Percentiles rank a stretch among this genome's conserved stretches.
These are phyloP conservation scores for Borealophlyctis nickersoniae DNA, from an alignment of 192 early-diverging fungal genomes.

Conservation along the genomic window DNA sequence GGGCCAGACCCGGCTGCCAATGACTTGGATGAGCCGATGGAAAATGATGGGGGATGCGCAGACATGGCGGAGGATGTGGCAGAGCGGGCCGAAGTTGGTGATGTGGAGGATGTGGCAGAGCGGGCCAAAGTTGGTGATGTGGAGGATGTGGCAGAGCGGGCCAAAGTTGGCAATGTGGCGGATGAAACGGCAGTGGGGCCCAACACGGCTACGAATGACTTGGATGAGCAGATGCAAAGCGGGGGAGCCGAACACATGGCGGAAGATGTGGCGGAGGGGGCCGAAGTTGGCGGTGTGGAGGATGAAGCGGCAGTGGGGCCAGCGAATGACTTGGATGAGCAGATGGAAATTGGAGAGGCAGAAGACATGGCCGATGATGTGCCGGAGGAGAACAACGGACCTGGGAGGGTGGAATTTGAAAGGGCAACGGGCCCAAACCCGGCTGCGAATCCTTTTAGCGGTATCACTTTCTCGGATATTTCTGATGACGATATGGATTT, in stretches of 20 bases:
- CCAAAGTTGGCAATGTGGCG: not conserved
- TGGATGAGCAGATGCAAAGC: not conserved
- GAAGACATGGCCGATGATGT: not conserved
- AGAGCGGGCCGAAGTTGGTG: not conserved
- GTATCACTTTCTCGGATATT: not conserved
- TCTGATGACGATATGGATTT: not conserved
- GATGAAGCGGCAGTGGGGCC: not conserved
- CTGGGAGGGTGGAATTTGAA: not conserved
- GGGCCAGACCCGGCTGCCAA: not conserved
- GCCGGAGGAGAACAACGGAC: not conserved
- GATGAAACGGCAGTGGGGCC: not conserved
- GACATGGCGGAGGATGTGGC: not conserved
- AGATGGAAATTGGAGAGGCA: not conserved
- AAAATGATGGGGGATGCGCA: not conserved
- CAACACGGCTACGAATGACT: not conserved
- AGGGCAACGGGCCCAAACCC: not conserved
- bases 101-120: no score
- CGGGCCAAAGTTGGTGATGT: no score
- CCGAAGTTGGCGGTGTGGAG: not conserved
- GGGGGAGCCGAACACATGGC: not conserved
- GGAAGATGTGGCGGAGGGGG: not conserved
- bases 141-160: not conserved
- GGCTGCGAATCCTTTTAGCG: no score
- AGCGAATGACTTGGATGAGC: not conserved
- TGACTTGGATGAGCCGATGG: constrained; percentile 1